phyloP scores from a whole-genome alignment of 129 eudicot genomes.

The Rutidosis leptorrhynchoides region DNA sequence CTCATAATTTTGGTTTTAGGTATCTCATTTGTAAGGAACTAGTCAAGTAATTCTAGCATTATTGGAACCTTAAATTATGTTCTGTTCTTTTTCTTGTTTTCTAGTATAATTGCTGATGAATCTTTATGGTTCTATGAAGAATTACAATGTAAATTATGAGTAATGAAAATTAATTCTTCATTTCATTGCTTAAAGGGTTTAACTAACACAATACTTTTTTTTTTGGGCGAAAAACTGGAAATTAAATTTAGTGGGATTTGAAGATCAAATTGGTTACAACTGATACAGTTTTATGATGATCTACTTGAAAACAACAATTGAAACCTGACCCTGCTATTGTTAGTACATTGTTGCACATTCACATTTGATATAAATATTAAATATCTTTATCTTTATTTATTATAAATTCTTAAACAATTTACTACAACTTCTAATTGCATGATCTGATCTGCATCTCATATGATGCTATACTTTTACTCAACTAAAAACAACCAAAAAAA shows the following conservation, averaged over 20 bases:
- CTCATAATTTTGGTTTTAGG: slow-evolving; percentile 76
- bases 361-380: not conserved
- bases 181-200: not conserved
- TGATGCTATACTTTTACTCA: slow-evolving; percentile 9
- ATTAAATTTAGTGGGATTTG: too few species aligned
- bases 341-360: not conserved
- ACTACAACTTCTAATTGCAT: slow-evolving; percentile 22
- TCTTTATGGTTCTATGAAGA: not conserved
- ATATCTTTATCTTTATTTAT: too few species aligned
- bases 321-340: too few species aligned
- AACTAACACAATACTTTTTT: not conserved
- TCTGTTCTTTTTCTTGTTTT: not conserved
- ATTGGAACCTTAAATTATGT: slow-evolving; percentile 13
- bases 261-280: too few species aligned
- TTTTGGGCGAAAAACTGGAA: too few species aligned
- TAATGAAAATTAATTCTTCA: not conserved
- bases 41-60: slow-evolving; percentile 40
- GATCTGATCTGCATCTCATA: slow-evolving; percentile 19
- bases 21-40: slow-evolving; percentile 76
- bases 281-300: too few species aligned
- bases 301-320: too few species aligned
- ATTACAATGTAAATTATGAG: slow-evolving; percentile 15
- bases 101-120: not conserved
- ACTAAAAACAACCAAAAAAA: slow-evolving; percentile 28
- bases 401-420: not conserved